Evolutionary conservation across 2,329 filamentous ascomycete species (phyloP), one percentile per base, ranked within the genome.

Genomic region (Venturia oleaginea): DNA sequence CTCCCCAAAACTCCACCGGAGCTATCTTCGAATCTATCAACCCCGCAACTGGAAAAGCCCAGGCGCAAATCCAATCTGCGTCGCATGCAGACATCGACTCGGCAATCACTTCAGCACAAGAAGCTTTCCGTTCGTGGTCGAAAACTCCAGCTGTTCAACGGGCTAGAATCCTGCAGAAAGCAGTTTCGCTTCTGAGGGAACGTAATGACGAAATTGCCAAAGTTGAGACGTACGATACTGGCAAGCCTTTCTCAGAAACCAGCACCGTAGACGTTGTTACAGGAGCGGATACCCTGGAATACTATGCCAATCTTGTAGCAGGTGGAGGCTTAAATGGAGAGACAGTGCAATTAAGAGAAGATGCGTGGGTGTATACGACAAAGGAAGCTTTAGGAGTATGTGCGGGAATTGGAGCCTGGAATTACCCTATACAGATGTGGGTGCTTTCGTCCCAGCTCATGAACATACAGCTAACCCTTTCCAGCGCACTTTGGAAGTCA

Each of bases 331-430:
- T 93, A 67, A 92, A 93, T 70, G 91, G 91, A 65, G 90, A 93
- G 75, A 88, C 89, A 24, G 86, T 87, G 59, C 85, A 86, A 64
- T 80, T 95, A 51, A 83, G 91, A 46, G 81, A 86, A 61, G 87
- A 91, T 68, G 90, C 91, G 4, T 92, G 88, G 84, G 85, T 94
- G 43, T 91, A 92, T 75, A 92, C 89, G 13, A 87, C 85, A 71
- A 93, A 94, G 74, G 88, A 90, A 69, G 83, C 91, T 5, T 79
- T 95, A 22, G 91, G 91, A 32, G 90, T 94, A 17, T 95, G 91
- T 73, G 91, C 84, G 17, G 91, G 90, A 65, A 95, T 95, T 68
- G 91, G 91, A 64, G 91, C 91, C 17, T 95, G 91, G 91, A 95
- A 95, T 76, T 95, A 95, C 73, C 91, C 91, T 15, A 89, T 95